Base-by-base conservation (phyloP, 805 yeast genomes). In the Ogataea paradorogensis region DNA sequence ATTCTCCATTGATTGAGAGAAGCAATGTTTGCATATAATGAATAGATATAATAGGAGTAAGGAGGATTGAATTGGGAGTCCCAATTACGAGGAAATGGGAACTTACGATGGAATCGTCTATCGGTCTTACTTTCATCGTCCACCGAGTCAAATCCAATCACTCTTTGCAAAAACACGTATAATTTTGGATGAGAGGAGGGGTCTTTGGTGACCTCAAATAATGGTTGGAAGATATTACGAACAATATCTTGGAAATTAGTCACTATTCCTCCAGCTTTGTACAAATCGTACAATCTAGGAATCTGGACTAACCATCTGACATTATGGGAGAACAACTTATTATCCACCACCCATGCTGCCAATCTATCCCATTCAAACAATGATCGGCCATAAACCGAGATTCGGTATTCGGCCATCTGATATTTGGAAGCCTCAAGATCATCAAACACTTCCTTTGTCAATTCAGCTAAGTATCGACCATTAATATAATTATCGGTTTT, bases 251-350 rank as follows among this genome's bases (percentile, higher is more conserved):
- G 83, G 70, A 90, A 93, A 47, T 63, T 76, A 6, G 66, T 42
- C 15, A 91, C 88, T 29, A 82, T 73, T 2, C 84, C 84, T 27
- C 82, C 74, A 58, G 76, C 79, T 62, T 84, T 85, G 69, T 93
- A 93, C 46, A 93, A 69, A 60, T 91, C 95, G 63, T 89, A 93
- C 38, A 93, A 70, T 55, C 99, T 74, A 27, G 99, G 99, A 33
- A 93, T 82, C 67, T 93, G 99, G 53, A 93, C 76, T 58, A 93
- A 67, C 99, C 99, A 93, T 59, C 99, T 80, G 32, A 91, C 97
- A 59, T 93, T 93, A 61, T 89, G 95, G 37, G 95, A 84, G 50
- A 88, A 77, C 33, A 91, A 71, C 65, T 89, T 88, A 66, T 93
- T 87, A 56, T 95, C 98, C 34, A 93, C 74, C 14, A 95, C 84